A percentile compares a stretch with the other conserved stretches of the same genome.
Evolutionary conservation across 1,284 basidiomycete genomes (phyloP).

Genomic region (Irpex sp.): DNA sequence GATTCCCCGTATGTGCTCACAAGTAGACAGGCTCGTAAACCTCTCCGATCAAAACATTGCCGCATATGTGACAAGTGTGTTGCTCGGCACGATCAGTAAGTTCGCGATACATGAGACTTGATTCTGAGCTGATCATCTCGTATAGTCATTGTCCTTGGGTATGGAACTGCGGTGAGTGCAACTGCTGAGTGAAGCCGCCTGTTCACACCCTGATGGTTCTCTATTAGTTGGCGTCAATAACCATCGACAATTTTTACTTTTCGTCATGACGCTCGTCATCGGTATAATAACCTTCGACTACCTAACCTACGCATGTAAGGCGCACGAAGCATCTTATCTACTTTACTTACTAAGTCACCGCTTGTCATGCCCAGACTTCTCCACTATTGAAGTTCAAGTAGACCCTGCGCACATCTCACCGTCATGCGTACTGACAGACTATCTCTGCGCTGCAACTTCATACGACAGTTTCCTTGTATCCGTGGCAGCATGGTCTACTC

Average conservation of each 20-base stretch:
- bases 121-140: not conserved
- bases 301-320: slow-evolving; percentile 76
- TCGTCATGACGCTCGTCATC: slow-evolving; percentile 80
- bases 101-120: slow-evolving; percentile 12
- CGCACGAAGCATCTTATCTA: not conserved
- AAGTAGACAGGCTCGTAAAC: slow-evolving; percentile 68
- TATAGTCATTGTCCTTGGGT: slow-evolving; percentile 96
- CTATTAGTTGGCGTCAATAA: slow-evolving; percentile 85
- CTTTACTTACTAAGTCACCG: not conserved
- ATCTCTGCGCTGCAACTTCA: slow-evolving; percentile 68
- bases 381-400: slow-evolving; percentile 34
- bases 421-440: slow-evolving; percentile 64
- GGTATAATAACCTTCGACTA: slow-evolving; percentile 83
- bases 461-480: slow-evolving; percentile 84
- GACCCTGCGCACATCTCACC: slow-evolving; percentile 45
- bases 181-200: not conserved
- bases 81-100: slow-evolving; percentile 88
- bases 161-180: slow-evolving; percentile 88
- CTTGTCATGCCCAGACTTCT: slow-evolving; percentile 36
- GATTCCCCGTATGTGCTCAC: not conserved
- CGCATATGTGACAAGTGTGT: slow-evolving; percentile 89
- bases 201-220: not conserved
- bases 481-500: slow-evolving; percentile 78
- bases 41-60: slow-evolving; percentile 94
- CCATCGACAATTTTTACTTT: slow-evolving; percentile 92